Evolutionary conservation across 106 monocot species (phyloP).

Genomic region (Phalaenopsis aphrodite): DNA sequence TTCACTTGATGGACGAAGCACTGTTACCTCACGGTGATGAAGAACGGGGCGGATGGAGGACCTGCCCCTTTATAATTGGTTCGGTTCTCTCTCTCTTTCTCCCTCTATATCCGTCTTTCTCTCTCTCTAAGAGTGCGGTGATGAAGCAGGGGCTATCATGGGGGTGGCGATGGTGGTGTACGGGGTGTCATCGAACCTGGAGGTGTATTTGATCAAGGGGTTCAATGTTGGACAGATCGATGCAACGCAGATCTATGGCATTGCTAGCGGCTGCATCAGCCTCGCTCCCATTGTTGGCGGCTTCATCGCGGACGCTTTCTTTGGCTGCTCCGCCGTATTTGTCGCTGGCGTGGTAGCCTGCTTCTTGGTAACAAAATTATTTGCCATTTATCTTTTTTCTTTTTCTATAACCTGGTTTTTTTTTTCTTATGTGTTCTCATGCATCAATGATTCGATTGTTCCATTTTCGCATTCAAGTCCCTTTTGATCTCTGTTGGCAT

Average conservation of each 20-base stretch:
- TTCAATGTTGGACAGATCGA: constrained; percentile 59
- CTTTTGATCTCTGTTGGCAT: no score
- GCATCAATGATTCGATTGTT: neutral
- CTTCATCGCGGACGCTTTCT: constrained; percentile 49
- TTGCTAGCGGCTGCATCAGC: constrained; percentile 36
- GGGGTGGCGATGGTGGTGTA: constrained; percentile 22
- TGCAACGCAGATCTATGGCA: constrained; percentile 50
- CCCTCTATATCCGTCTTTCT: neutral
- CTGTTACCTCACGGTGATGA: neutral
- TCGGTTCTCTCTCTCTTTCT: neutral
- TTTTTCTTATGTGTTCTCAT: neutral
- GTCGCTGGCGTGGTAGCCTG: constrained; percentile 21
- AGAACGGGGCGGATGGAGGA: constrained; percentile 12
- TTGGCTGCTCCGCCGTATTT: constrained; percentile 53
- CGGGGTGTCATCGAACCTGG: constrained; percentile 37
- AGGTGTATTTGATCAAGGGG: constrained; percentile 51
- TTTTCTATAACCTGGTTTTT: neutral
- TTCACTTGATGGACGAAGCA: neutral
- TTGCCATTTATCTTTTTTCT: neutral
- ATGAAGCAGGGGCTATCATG: constrained; percentile 18
- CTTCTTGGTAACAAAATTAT: constrained; percentile 25
- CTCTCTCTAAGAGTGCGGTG: neutral
- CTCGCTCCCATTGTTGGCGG: constrained; percentile 54
- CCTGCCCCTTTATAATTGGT: constrained; percentile 15
- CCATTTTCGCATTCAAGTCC: neutral